Percentiles rank a stretch among this genome's conserved stretches.
These are phyloP conservation scores for Corylus heterophylla DNA, from an alignment of 306 rosid genomes.

Conservation along the genomic window DNA sequence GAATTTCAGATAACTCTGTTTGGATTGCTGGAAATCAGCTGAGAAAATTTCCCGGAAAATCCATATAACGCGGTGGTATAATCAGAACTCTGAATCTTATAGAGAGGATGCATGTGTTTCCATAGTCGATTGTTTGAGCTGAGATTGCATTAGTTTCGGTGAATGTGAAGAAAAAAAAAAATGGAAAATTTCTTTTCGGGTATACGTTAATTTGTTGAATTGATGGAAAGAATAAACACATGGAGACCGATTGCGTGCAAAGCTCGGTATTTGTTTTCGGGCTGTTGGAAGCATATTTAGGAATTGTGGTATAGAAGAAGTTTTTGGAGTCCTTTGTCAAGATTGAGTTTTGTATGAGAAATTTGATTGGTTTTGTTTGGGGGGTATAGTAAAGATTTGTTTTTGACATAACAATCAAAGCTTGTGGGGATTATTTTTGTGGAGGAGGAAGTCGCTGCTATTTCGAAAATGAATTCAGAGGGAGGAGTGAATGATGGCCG, in stretches of 20 bases:
- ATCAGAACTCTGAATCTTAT: conserved; percentile 20
- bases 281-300: conserved; percentile 26
- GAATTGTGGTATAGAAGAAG: conserved; percentile 18
- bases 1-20: conserved; percentile 50
- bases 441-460: conserved; percentile 43
- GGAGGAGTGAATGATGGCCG: conserved; percentile 66
- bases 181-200: conserved; percentile 10
- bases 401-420: conserved; percentile 41
- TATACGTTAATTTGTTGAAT: conserved; percentile 18
- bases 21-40: conserved; percentile 34
- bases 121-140: conserved; percentile 25
- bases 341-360: conserved; percentile 32
- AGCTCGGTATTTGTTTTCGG: conserved; percentile 38
- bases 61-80: conserved; percentile 27
- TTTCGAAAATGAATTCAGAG: conserved; percentile 30
- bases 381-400: conserved; percentile 40
- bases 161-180: conserved; percentile 2
- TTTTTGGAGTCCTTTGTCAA: conserved; percentile 27
- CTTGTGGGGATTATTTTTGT: conserved; percentile 33
- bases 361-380: conserved; percentile 32
- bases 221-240: conserved; percentile 30
- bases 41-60: conserved; percentile 21
- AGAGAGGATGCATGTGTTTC: conserved; percentile 29
- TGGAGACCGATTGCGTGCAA: conserved; percentile 48
- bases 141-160: conserved; percentile 28